These are phyloP conservation scores for Cubamyces lactineus DNA, from an alignment of 768 basidiomycete species.

Conservation along the genomic window DNA sequence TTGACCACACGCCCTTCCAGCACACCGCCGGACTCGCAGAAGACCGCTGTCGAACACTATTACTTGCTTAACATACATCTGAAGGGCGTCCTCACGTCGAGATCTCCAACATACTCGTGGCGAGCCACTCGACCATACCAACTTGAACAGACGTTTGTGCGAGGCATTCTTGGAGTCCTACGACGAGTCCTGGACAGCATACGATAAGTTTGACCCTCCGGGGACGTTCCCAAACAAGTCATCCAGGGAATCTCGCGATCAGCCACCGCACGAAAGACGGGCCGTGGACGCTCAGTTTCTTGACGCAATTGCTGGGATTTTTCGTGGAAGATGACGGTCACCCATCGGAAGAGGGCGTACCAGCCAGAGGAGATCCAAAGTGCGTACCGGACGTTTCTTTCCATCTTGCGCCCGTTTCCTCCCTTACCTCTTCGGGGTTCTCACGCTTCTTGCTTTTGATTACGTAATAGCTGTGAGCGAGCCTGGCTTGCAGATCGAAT, in stretches of 20 bases:
- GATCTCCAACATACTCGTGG: background rate
- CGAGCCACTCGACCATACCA: background rate
- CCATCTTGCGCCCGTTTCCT: conserved; percentile 21
- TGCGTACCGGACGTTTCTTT: conserved; percentile 22
- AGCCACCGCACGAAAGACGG: background rate
- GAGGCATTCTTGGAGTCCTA: background rate
- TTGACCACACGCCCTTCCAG: background rate
- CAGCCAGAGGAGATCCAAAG: conserved; percentile 40
- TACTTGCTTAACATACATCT: background rate
- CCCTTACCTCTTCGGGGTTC: conserved; percentile 25
- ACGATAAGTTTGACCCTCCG: background rate
- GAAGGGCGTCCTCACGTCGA: background rate
- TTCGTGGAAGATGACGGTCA: conserved; percentile 34
- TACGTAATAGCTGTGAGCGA: conserved; percentile 68
- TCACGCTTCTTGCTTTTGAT: conserved; percentile 29
- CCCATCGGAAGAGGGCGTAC: conserved; percentile 37
- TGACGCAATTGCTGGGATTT: conserved; percentile 10
- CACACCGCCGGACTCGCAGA: background rate
- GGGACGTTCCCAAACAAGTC: conserved; percentile 9
- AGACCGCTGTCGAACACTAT: background rate
- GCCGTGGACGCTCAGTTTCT: conserved; percentile 2
- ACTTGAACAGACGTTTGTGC: background rate
- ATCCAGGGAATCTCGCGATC: background rate
- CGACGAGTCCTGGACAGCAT: background rate
- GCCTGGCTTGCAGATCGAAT: conserved; percentile 81